These are phyloP conservation scores for Boletus vinaceobasis DNA, from an alignment of 768 basidiomycete species.

Conservation along the genomic window DNA sequence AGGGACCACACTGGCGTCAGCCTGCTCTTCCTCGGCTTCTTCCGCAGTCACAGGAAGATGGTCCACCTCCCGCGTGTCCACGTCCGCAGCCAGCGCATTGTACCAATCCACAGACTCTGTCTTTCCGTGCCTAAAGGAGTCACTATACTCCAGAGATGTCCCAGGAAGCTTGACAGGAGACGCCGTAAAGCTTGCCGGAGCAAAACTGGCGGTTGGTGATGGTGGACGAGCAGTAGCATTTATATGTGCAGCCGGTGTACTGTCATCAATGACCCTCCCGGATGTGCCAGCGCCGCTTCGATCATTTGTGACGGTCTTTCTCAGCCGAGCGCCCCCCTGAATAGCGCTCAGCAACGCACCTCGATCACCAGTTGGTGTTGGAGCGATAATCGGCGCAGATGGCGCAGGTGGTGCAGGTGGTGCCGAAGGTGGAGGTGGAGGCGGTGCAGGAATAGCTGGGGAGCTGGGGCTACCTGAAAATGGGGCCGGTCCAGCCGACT, in stretches of 20 bases:
- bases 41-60: slow-evolving; percentile 52
- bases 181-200: slow-evolving; percentile 4
- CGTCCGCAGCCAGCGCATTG: slow-evolving; percentile 68
- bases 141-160: slow-evolving; percentile 10
- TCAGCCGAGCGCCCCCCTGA: slow-evolving; percentile 67
- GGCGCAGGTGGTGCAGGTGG: slow-evolving; percentile 23
- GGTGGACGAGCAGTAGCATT: slow-evolving; percentile 44
- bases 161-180: slow-evolving; percentile 20
- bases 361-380: slow-evolving; percentile 49
- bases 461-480: slow-evolving; percentile 25
- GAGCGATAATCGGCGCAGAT: slow-evolving; percentile 30
- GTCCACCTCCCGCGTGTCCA: slow-evolving; percentile 45
- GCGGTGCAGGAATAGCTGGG: slow-evolving; percentile 35
- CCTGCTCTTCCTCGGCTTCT: slow-evolving; percentile 57
- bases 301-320: slow-evolving; percentile 79
- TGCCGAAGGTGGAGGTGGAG: slow-evolving; percentile 36
- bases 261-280: slow-evolving; percentile 78
- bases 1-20: slow-evolving; percentile 37
- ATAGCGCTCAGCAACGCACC: slow-evolving; percentile 76
- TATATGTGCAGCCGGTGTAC: slow-evolving; percentile 67
- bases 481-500: slow-evolving; percentile 45
- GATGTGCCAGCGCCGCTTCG: slow-evolving; percentile 66
- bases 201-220: slow-evolving; percentile 12
- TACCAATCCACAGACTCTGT: slow-evolving; percentile 92
- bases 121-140: slow-evolving; percentile 39